phyloP scores from a whole-genome alignment of 2,329 filamentous ascomycete species.

The Rhexocercosporidium sp. region DNA sequence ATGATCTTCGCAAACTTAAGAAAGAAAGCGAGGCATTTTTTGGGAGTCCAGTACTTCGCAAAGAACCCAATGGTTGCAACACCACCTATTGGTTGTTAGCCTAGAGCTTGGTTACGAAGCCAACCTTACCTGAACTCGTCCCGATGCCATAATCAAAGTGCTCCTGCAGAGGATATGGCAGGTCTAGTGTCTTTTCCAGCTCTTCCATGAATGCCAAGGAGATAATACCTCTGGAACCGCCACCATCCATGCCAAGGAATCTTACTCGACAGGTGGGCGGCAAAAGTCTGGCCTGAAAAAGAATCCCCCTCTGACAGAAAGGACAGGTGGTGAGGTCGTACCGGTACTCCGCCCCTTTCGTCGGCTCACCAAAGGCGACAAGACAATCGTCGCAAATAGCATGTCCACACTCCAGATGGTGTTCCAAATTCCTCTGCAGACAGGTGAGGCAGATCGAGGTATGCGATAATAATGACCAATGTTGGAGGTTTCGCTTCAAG shows the following conservation, averaged over 20 bases:
- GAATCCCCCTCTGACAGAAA: conserved; percentile 34
- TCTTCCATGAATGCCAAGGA: conserved; percentile 33
- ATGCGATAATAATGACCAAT: conserved; percentile 21
- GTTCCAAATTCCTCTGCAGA: conserved; percentile 26
- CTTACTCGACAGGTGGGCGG: conserved; percentile 37
- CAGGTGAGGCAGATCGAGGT: conserved; percentile 22
- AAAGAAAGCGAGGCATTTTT: conserved; percentile 26
- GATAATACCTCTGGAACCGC: conserved; percentile 38
- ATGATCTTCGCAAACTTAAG: conserved; percentile 26
- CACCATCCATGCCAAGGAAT: conserved; percentile 44
- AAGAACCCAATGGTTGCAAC: conserved; percentile 29
- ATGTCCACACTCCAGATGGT: conserved; percentile 42
- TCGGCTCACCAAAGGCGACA: conserved; percentile 32
- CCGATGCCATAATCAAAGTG: conserved; percentile 36
- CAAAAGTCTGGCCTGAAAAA: conserved; percentile 37
- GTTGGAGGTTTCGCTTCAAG: conserved; percentile 20
- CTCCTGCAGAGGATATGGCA: conserved; percentile 31
- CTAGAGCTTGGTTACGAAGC: not conserved
- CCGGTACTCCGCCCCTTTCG: conserved; percentile 31
- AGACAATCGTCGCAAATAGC: conserved; percentile 44
- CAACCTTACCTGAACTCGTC: conserved; percentile 36
- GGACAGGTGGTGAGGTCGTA: conserved; percentile 40
- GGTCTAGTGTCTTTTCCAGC: conserved; percentile 30
- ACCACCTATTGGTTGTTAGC: conserved; percentile 26
- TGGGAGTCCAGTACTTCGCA: conserved; percentile 25